A percentile compares a stretch with the other conserved stretches of the same genome.
phyloP scores from a whole-genome alignment of 2,329 filamentous ascomycete genomes.

The Neoarthrinium moseri region DNA sequence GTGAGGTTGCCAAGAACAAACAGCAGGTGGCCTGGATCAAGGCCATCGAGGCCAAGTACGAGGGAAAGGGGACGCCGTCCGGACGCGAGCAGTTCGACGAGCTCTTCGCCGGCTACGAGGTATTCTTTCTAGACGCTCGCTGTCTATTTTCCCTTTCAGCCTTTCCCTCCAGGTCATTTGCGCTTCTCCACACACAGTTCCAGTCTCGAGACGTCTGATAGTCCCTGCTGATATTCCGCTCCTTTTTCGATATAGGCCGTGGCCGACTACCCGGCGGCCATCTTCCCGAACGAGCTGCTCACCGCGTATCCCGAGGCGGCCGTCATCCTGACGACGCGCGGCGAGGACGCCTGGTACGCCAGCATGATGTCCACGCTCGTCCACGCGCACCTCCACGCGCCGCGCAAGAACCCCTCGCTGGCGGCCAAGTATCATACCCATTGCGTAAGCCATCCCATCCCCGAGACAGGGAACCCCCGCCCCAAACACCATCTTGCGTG shows the following conservation, averaged over 20 bases:
- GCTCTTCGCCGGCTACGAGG: slow-evolving; percentile 31
- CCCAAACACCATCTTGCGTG: background rate
- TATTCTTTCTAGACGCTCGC: too few species aligned
- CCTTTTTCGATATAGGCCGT: slow-evolving; percentile 13
- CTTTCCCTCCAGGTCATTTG: background rate
- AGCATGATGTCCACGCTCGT: slow-evolving; percentile 33
- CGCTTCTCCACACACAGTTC: too few species aligned
- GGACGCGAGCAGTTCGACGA: slow-evolving; percentile 30
- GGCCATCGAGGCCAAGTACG: slow-evolving; percentile 31
- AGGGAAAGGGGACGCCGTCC: slow-evolving; percentile 22
- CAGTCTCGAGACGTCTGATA: too few species aligned
- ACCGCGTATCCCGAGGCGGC: slow-evolving; percentile 63
- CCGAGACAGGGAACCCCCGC: too few species aligned
- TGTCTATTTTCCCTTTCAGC: too few species aligned
- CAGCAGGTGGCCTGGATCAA: slow-evolving; percentile 32
- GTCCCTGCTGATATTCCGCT: background rate
- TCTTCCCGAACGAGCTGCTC: slow-evolving; percentile 56
- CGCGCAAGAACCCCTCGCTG: slow-evolving; percentile 14
- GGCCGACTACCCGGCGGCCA: slow-evolving; percentile 29
- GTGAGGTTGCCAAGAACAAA: slow-evolving; percentile 29
- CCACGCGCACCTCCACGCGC: slow-evolving; percentile 17
- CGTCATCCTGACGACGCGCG: slow-evolving; percentile 57
- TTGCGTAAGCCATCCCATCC: slow-evolving; percentile 14
- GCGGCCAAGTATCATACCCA: slow-evolving; percentile 22
- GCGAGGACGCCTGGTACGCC: slow-evolving; percentile 57